phyloP scores from a whole-genome alignment of 805 yeast genomes.

The Naumovozyma dairenensis region DNA sequence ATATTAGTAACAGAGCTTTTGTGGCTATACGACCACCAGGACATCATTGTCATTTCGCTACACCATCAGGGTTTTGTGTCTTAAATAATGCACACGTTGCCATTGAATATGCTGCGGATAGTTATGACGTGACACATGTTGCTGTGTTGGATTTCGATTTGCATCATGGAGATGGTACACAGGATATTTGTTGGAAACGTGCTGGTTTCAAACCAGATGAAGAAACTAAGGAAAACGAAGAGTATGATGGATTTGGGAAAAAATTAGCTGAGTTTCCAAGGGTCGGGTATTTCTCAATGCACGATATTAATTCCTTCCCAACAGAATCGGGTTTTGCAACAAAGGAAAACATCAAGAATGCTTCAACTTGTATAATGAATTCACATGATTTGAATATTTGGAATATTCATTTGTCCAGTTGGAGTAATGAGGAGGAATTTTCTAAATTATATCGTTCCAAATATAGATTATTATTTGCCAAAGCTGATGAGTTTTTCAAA shows the following conservation, averaged over 20 bases:
- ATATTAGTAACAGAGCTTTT: slow-evolving; percentile 40
- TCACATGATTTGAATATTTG: slow-evolving; percentile 73
- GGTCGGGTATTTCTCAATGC: slow-evolving; percentile 75
- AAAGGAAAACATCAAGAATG: slow-evolving; percentile 58
- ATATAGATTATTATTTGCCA: slow-evolving; percentile 50
- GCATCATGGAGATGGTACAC: slow-evolving; percentile 87
- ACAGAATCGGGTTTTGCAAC: slow-evolving; percentile 73
- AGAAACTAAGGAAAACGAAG: slow-evolving; percentile 23
- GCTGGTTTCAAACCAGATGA: slow-evolving; percentile 34
- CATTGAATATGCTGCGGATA: slow-evolving; percentile 60
- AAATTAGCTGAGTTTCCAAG: slow-evolving; percentile 38
- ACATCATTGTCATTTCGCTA: slow-evolving; percentile 73
- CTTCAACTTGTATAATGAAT: slow-evolving; percentile 64
- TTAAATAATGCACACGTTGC: slow-evolving; percentile 76
- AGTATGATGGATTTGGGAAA: slow-evolving; percentile 40
- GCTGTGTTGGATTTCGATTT: slow-evolving; percentile 74
- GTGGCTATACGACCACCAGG: slow-evolving; percentile 76
- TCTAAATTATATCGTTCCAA: slow-evolving; percentile 47
- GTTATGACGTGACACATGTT: slow-evolving; percentile 64
- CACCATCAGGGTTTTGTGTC: slow-evolving; percentile 80
- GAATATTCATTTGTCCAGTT: slow-evolving; percentile 72
- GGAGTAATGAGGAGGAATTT: slow-evolving; percentile 55
- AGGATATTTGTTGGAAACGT: slow-evolving; percentile 75
- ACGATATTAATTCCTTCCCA: slow-evolving; percentile 80
- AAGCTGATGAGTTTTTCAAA: slow-evolving; percentile 57